Conservation (phyloP, 2,329 filamentous ascomycete genomes). For the Epichloe uncinata region DNA sequence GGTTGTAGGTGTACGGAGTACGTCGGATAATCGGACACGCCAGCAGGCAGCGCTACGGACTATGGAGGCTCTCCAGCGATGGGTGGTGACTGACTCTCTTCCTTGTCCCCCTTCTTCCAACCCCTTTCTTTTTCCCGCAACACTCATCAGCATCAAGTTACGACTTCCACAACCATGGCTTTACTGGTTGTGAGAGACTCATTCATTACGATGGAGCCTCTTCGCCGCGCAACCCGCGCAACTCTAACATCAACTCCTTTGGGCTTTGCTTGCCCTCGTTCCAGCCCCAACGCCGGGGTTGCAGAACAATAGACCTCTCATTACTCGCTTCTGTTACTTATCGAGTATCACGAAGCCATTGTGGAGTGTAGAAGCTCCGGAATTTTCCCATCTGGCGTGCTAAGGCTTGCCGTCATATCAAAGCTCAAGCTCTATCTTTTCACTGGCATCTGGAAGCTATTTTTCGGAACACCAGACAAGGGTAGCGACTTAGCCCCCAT, state of each 20-base stretch:
- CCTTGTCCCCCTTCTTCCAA: background rate
- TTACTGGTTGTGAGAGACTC: background rate
- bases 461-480: background rate
- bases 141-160: background rate
- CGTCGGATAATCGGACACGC: too few species aligned
- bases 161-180: slow-evolving; percentile 2
- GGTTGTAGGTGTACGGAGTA: too few species aligned
- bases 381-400: background rate
- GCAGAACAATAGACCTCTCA: slow-evolving; percentile 24
- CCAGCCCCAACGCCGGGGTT: slow-evolving; percentile 38
- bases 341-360: slow-evolving; percentile 11
- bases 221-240: background rate
- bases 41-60: too few species aligned
- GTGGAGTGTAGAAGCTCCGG: slow-evolving; percentile 9
- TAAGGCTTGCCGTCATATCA: background rate
- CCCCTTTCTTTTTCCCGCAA: background rate
- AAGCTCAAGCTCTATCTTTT: background rate
- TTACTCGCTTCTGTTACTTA: slow-evolving; percentile 14
- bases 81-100: background rate
- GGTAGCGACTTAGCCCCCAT: background rate
- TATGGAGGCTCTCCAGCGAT: too few species aligned
- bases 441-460: background rate
- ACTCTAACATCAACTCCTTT: background rate
- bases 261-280: background rate
- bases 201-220: background rate